These are phyloP conservation scores for Colletotrichum limetticola DNA, from an alignment of 2,329 filamentous ascomycete species.

Conservation along the genomic window DNA sequence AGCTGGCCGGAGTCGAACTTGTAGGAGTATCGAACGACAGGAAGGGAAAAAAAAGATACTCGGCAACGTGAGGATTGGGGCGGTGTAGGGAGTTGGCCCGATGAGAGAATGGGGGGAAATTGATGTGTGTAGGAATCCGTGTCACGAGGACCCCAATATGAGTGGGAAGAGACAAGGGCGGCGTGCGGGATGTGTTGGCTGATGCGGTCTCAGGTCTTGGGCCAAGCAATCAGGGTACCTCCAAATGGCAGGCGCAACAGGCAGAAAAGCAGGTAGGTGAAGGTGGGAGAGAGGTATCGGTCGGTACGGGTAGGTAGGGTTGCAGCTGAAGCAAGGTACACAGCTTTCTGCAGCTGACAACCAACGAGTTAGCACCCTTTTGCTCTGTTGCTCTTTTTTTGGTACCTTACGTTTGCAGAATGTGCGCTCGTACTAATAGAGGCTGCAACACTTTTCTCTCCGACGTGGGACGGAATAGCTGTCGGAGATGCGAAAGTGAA, in stretches of 20 bases:
- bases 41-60: neutral
- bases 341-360: neutral
- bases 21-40: neutral
- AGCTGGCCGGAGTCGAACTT: neutral
- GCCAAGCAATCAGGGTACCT: neutral
- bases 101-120: conserved; percentile 33
- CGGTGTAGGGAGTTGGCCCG: conserved; percentile 6
- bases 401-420: neutral
- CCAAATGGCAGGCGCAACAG: neutral
- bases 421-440: neutral
- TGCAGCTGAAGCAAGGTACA: conserved; percentile 13
- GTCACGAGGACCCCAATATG: conserved; percentile 28
- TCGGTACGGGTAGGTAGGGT: neutral
- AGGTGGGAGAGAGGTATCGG: neutral
- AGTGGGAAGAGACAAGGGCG: conserved; percentile 30
- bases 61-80: conserved; percentile 10
- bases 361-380: neutral
- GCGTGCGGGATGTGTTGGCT: conserved; percentile 23
- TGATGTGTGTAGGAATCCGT: conserved; percentile 16
- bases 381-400: neutral
- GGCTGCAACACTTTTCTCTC: neutral
- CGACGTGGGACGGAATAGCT: neutral
- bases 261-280: neutral
- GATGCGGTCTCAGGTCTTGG: conserved; percentile 25
- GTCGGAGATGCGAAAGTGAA: neutral